phyloP scores from a whole-genome alignment of 1,284 basidiomycete genomes.

The Afroboletus lepidellus region DNA sequence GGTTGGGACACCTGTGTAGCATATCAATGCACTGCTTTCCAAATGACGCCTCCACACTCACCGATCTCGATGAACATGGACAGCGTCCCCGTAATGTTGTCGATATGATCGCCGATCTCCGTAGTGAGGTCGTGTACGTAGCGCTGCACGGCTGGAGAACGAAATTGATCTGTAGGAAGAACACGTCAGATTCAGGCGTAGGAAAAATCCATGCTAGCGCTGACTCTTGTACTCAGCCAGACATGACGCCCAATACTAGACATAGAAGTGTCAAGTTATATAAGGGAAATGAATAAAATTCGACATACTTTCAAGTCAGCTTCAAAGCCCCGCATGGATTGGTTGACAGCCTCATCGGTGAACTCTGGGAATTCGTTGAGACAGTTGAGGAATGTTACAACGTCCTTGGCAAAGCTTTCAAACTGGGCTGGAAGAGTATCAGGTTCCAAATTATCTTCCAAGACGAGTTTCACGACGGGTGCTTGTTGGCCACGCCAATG shows the following conservation, averaged over 20 bases:
- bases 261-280: constrained; percentile 13
- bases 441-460: constrained; percentile 34
- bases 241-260: constrained; percentile 37
- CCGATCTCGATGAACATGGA: constrained; percentile 56
- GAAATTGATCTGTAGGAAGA: constrained; percentile 45
- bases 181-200: constrained; percentile 13
- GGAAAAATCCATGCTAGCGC: constrained; percentile 7
- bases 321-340: constrained; percentile 49
- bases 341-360: constrained; percentile 53
- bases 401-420: constrained; percentile 46
- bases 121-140: constrained; percentile 54
- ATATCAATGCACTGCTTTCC: constrained; percentile 23
- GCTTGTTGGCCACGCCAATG: constrained; percentile 34
- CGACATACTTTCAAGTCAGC: constrained; percentile 48
- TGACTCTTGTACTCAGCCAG: constrained; percentile 35
- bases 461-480: constrained; percentile 25
- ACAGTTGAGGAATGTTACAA: constrained; percentile 50
- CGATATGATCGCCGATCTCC: constrained; percentile 55
- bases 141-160: constrained; percentile 50
- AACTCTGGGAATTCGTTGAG: constrained; percentile 59
- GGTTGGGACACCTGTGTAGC: constrained; percentile 51
- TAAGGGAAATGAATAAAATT: background rate
- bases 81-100: constrained; percentile 50
- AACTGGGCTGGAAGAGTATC: constrained; percentile 39
- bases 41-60: constrained; percentile 30